A percentile compares a stretch with the other conserved stretches of the same genome.
Conservation (phyloP, 176 grass and related monocot species). For the Puccinellia tenuiflora region DNA sequence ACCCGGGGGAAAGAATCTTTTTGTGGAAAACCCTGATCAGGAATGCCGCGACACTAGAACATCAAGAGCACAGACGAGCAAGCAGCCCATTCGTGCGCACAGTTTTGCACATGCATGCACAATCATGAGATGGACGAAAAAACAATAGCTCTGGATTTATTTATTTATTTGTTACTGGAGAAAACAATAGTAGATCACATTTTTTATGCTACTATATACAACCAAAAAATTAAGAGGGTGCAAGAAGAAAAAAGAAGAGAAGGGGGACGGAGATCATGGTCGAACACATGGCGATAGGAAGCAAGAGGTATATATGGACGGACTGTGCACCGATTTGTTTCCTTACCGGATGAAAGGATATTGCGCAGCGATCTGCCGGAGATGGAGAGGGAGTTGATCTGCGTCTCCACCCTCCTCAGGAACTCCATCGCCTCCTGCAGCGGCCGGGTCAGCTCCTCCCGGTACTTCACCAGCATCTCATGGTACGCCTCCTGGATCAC, state of each 20-base stretch:
- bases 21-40: conserved; percentile 30
- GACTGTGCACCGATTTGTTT: not conserved
- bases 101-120: conserved; percentile 10
- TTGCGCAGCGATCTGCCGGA: conserved; percentile 66
- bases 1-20: conserved; percentile 29
- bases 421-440: conserved; percentile 98
- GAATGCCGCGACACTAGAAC: conserved; percentile 32
- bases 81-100: conserved; percentile 20
- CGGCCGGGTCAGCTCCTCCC: conserved; percentile 88
- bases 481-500: conserved; percentile 80
- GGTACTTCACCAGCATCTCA: conserved; percentile 97
- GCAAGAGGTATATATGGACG: not conserved
- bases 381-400: conserved; percentile 88
- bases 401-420: conserved; percentile 72
- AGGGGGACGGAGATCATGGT: not conserved
- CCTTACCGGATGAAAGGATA: conserved; percentile 79
- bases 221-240: conserved; percentile 1
- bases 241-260: not conserved
- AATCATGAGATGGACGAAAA: not conserved
- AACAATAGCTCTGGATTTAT: not conserved
- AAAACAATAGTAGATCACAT: too few relatives aligned
- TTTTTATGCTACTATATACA: not conserved
- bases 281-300: not conserved
- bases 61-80: not conserved
- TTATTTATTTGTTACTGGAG: too few relatives aligned